A percentile compares a stretch with the other conserved stretches of the same genome.
phyloP scores from a whole-genome alignment of 2,329 filamentous ascomycete genomes.

The Periglandula ipomoeae region DNA sequence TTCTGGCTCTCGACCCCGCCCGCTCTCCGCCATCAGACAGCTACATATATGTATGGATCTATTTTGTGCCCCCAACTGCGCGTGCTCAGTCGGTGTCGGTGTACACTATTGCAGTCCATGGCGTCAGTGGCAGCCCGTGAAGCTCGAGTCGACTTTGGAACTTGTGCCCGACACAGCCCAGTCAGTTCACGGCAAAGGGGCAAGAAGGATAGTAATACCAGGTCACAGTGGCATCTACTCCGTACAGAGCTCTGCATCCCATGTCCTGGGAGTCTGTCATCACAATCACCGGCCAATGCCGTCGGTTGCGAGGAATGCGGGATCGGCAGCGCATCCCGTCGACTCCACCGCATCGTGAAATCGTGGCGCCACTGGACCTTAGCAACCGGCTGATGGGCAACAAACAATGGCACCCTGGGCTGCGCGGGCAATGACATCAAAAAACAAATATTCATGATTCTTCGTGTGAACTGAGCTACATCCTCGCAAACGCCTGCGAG shows the following conservation, averaged over 20 bases:
- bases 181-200: too few relatives aligned
- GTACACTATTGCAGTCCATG: background rate
- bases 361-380: background rate
- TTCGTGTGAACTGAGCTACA: conserved; percentile 5
- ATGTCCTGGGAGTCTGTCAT: background rate
- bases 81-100: too few relatives aligned
- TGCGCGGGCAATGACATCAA: background rate
- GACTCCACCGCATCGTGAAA: conserved; percentile 2
- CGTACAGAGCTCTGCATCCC: background rate
- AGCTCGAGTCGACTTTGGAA: too few relatives aligned
- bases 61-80: background rate
- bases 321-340: background rate
- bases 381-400: background rate
- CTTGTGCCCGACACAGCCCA: too few relatives aligned
- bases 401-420: background rate
- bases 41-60: too few relatives aligned
- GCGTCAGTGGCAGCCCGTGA: background rate
- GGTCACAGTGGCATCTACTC: background rate
- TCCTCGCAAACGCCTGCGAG: conserved; percentile 26
- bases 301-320: background rate
- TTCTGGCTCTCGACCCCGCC: too few relatives aligned
- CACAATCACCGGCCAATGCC: background rate
- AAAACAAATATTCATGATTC: conserved; percentile 8
- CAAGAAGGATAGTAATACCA: too few relatives aligned
- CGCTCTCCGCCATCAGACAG: too few relatives aligned